Conservation (phyloP, 306 rosid species). For the Mimosa bimucronata region DNA sequence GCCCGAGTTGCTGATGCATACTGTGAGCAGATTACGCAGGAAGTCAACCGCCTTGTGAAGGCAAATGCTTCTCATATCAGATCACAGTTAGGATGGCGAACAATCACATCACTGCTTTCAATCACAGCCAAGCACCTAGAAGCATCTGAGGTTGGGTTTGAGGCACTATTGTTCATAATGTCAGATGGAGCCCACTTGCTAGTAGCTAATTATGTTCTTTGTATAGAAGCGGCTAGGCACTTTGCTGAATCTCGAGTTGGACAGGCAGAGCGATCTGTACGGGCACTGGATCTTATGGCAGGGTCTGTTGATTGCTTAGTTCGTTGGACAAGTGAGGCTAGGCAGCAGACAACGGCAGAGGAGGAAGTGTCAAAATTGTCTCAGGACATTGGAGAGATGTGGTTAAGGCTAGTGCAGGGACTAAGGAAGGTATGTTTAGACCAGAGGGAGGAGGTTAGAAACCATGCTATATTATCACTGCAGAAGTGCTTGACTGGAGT, state of each 20-base stretch:
- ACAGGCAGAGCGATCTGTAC: slow-evolving; percentile 83
- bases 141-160: slow-evolving; percentile 97
- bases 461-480: slow-evolving; percentile 76
- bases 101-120: slow-evolving; percentile 83
- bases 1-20: slow-evolving; percentile 97
- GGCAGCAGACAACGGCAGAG: slow-evolving; percentile 68
- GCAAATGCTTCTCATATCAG: slow-evolving; percentile 95
- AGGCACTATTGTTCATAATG: slow-evolving; percentile 83
- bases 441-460: slow-evolving; percentile 98
- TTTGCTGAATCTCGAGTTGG: slow-evolving; percentile 99
- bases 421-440: slow-evolving; percentile 93
- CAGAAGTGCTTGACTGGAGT: slow-evolving; percentile 85
- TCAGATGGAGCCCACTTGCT: slow-evolving; percentile 84
- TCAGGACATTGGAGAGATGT: slow-evolving; percentile 95
- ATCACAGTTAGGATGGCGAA: slow-evolving; percentile 94
- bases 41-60: slow-evolving; percentile 94
- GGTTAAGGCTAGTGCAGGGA: slow-evolving; percentile 92
- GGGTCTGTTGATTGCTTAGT: slow-evolving; percentile 82
- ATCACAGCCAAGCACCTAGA: slow-evolving; percentile 87
- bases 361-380: slow-evolving; percentile 71
- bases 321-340: slow-evolving; percentile 74
- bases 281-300: slow-evolving; percentile 87
- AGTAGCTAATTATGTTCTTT: slow-evolving; percentile 82
- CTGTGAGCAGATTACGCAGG: slow-evolving; percentile 97
- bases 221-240: slow-evolving; percentile 84